These are phyloP conservation scores for Tetrapisispora pingtungensis DNA, from an alignment of 805 yeast genomes.

Conservation along the genomic window DNA sequence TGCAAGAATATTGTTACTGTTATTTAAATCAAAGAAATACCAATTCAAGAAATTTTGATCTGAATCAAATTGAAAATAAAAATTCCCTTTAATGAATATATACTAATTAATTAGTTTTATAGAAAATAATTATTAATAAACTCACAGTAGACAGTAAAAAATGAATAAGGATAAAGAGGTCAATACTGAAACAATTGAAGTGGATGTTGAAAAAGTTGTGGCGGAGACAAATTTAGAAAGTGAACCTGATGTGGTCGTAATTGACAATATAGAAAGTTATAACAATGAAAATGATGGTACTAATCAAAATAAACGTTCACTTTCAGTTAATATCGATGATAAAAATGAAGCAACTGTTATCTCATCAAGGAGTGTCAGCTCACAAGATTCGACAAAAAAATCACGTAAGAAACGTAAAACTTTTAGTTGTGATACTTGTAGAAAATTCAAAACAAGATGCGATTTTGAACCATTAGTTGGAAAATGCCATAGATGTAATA, in stretches of 20 bases:
- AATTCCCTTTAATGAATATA: too few relatives aligned
- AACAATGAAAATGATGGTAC: neutral
- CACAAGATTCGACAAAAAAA: conserved; percentile 5
- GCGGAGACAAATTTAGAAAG: neutral
- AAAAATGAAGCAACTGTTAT: neutral
- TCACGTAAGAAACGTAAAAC: conserved; percentile 32
- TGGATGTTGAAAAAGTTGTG: neutral
- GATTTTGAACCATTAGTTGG: conserved; percentile 36
- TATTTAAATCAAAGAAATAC: too few relatives aligned
- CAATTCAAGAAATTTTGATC: too few relatives aligned
- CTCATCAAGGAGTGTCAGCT: neutral
- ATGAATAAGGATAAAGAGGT: neutral
- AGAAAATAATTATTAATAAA: too few relatives aligned
- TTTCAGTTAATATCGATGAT: neutral
- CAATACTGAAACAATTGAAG: neutral
- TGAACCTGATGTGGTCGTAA: neutral
- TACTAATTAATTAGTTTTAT: too few relatives aligned
- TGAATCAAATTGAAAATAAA: too few relatives aligned
- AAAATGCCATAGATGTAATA: conserved; percentile 44
- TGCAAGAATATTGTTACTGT: too few relatives aligned
- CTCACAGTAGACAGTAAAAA: too few relatives aligned
- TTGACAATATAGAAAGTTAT: neutral
- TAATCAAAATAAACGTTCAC: neutral
- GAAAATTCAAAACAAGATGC: conserved; percentile 50
- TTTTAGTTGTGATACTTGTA: conserved; percentile 41